Evolutionary conservation across 257 asterid genomes (phyloP), one percentile per base, ranked within the genome.

Genomic region (Primulina eburnea): DNA sequence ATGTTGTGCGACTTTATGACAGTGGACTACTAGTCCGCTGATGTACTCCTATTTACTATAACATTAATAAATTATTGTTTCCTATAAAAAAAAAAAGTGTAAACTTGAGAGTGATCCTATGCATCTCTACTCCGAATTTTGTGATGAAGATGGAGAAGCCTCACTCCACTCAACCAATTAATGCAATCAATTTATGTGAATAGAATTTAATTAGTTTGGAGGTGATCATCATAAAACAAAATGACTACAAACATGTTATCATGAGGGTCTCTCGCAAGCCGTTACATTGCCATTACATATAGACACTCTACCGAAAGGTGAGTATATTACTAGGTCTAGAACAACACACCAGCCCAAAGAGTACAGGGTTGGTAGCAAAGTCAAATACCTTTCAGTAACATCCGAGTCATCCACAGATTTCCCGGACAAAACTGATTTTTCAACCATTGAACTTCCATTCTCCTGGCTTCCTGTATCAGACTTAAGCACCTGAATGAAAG

Each of bases 381-480:
- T 37, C 69, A 35, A 28, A 29, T 81, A 90, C 96, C 97, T 90
- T 83, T 84, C 95, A 30, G 16, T 58, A 66, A 72, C 67, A 73
- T 70, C 82, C 14, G 75, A 78, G 67, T 81, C 88, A 62, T 83
- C 89, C 69, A 52, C 73, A 50, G 79, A 55, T 71, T 71, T 82
- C 21, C 85, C 75, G 67, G 84, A 79, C 64, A 80, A 74, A 67
- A 74, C 81, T 74, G 85, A 62, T 78, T 81, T 82, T 80, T 82
- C 94, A 77, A 63, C 83, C 67, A 76, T 57, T 40, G 72, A 70
- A 79, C 59, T 73, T 57, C 75, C 90, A 73, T 75, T 87, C 71
- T 85, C 95, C 78, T 75, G 92, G 79, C 69, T 72, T 65, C 63
- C 72, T 33, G 71, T 55, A 67, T 79, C 88, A 71, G 81, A 52